A percentile compares a stretch with the other conserved stretches of the same genome.
Evolutionary conservation across 208 protist genomes (phyloP).

Genomic region (Trypanosoma brucei): DNA sequence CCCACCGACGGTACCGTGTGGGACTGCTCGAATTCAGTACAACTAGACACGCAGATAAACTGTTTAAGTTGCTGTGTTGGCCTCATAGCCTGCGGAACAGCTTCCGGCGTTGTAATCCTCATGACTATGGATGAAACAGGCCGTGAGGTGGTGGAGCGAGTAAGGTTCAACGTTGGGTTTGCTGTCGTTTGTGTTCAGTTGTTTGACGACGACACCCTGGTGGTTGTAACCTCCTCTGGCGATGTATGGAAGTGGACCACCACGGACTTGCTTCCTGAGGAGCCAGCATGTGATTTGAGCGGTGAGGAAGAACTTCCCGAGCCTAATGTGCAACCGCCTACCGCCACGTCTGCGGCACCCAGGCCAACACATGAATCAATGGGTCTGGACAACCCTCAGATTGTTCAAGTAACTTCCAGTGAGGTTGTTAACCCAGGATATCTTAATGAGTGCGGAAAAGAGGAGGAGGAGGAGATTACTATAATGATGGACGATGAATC

Average conservation of each 20-base stretch:
- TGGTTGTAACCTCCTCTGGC: slow-evolving; percentile 68
- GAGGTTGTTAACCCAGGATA: no score
- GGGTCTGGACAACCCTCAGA: not conserved
- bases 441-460: not conserved
- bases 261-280: slow-evolving; percentile 37
- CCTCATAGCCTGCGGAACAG: slow-evolving; percentile 58
- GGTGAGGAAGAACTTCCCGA: slow-evolving; percentile 13
- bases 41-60: slow-evolving; percentile 31
- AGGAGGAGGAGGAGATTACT: not conserved
- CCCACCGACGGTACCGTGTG: slow-evolving; percentile 7
- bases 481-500: not conserved
- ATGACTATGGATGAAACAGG: slow-evolving; percentile 29
- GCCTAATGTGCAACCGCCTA: slow-evolving; percentile 12
- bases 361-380: not conserved
- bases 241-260: slow-evolving; percentile 85
- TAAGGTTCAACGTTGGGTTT: slow-evolving; percentile 82
- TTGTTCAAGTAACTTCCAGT: no score
- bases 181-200: slow-evolving; percentile 66
- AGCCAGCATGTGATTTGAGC: not conserved
- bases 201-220: slow-evolving; percentile 42
- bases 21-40: slow-evolving; percentile 20
- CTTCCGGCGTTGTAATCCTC: slow-evolving; percentile 69
- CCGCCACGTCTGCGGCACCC: not conserved
- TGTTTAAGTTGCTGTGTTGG: slow-evolving; percentile 52
- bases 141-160: slow-evolving; percentile 39